Evolutionary conservation across 108 stramenopile species (phyloP).

Genomic region (Thalassiosira profunda): DNA sequence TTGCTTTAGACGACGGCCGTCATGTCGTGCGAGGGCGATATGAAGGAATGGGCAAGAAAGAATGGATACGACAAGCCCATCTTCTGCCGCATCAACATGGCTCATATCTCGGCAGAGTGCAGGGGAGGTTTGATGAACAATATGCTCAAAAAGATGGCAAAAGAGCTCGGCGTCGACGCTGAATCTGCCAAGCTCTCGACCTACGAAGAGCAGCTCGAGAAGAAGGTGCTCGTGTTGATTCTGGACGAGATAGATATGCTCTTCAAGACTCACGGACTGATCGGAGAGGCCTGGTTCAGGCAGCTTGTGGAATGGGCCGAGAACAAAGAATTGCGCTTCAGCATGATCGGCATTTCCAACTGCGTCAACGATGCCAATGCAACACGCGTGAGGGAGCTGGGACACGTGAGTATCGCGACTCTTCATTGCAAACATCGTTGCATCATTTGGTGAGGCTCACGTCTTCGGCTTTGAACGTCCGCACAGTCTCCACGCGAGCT

Average conservation of each 20-base stretch:
- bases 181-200: background rate
- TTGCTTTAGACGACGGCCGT: conserved; percentile 38
- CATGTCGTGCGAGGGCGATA: conserved; percentile 16
- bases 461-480: too few species aligned
- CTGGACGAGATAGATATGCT: conserved; percentile 84
- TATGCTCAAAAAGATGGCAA: conserved; percentile 26
- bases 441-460: too few species aligned
- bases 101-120: background rate
- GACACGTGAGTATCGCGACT: conserved; percentile 55
- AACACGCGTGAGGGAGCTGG: conserved; percentile 48
- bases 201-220: conserved; percentile 20
- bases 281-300: conserved; percentile 44
- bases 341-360: conserved; percentile 86
- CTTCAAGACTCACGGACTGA: conserved; percentile 33
- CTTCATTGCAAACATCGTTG: background rate
- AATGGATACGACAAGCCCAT: conserved; percentile 17
- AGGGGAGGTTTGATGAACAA: conserved; percentile 26
- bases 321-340: conserved; percentile 44
- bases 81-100: conserved; percentile 29
- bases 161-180: conserved; percentile 9
- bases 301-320: conserved; percentile 47
- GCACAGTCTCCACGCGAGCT: conserved; percentile 39
- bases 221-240: conserved; percentile 54
- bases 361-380: conserved; percentile 56
- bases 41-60: conserved; percentile 26